Conservation (phyloP, 2,329 filamentous ascomycete genomes). For the Macrophomina pseudophaseolina region DNA sequence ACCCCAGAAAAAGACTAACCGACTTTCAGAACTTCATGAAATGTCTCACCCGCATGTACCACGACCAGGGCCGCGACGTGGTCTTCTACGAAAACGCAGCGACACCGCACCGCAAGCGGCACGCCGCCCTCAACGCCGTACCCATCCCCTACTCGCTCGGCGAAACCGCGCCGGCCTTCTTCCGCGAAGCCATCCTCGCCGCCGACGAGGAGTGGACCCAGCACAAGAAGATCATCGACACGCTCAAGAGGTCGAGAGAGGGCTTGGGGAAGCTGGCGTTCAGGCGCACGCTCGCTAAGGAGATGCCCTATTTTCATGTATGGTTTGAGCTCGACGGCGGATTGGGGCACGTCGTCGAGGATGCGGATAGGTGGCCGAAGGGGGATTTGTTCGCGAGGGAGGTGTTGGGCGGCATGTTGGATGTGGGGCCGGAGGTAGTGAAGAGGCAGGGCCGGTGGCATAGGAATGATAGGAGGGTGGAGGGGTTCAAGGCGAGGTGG, state of each 20-base stretch:
- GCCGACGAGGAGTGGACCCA: conserved; percentile 94
- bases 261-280: conserved; percentile 83
- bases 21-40: conserved; percentile 85
- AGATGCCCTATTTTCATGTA: conserved; percentile 97
- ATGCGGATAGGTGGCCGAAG: conserved; percentile 80
- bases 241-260: conserved; percentile 65
- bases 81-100: conserved; percentile 98
- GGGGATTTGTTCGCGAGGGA: conserved; percentile 94
- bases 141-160: conserved; percentile 92
- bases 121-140: conserved; percentile 84
- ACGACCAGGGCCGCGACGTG: conserved; percentile 88
- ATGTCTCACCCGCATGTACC: conserved; percentile 88
- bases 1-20: not conserved
- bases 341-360: conserved; percentile 89
- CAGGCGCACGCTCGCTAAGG: conserved; percentile 80
- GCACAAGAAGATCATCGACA: conserved; percentile 94
- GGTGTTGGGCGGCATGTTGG: conserved; percentile 89
- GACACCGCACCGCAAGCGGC: conserved; percentile 73
- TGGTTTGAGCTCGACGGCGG: conserved; percentile 96
- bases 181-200: conserved; percentile 88
- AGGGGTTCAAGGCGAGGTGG: conserved; percentile 84
- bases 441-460: conserved; percentile 91
- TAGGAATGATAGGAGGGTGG: conserved; percentile 69
- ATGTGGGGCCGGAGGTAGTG: conserved; percentile 78
- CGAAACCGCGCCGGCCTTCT: conserved; percentile 90